Base-by-base conservation (phyloP, 2,329 filamentous ascomycete genomes). In the Alternaria incomplexa region DNA sequence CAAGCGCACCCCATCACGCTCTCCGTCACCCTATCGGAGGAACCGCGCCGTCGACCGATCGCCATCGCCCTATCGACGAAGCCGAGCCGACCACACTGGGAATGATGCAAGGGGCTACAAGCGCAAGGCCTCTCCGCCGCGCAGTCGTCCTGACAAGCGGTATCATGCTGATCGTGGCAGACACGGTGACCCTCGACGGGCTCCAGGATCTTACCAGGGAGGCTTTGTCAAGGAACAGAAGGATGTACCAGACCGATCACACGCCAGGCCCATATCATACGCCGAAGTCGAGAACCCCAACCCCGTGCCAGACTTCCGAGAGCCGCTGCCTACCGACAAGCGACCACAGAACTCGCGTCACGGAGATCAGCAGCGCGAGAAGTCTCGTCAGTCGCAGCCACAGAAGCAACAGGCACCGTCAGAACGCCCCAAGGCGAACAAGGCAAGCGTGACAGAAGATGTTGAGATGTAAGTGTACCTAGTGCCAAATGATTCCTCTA, bases 121-220 rank as follows among this genome's bases (percentile, higher is more conserved):
- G 66, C 75, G 75, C 67, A 77, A 76, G 56, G 89, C 88, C 62
- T 74, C 74, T 11, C 71, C 70, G 36, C 69, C 72, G 15, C 74
- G 70, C 48, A 67, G 68, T 50, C 72, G 75, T 23, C 70, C 72
- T 43, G 87, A 86, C 73, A 94, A 94, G 81, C 87, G 91, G 69
- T 79, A 85, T 54, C 66, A 72, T 61, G 68, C 69, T 68, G 73
- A 76, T 71, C 71, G 67, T 56, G 64, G 61, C 58, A 74, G 74
- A 79, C 75, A 83, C 83, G 64, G 80, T 85, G 89, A 91, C 70
- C 80, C 86, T 44, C 84, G 89, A 74, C 88, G 87, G 88, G 87
- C 70, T 82, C 86, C 32, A 13, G 61, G 48, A 6, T 61, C 55
- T 5, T 46, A 54, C 23, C 63, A 56, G 30, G 44, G 55, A 32